Percentiles rank a stretch among this genome's conserved stretches.
Evolutionary conservation across 768 basidiomycete genomes (phyloP).

Genomic region (Inosperma sp.): DNA sequence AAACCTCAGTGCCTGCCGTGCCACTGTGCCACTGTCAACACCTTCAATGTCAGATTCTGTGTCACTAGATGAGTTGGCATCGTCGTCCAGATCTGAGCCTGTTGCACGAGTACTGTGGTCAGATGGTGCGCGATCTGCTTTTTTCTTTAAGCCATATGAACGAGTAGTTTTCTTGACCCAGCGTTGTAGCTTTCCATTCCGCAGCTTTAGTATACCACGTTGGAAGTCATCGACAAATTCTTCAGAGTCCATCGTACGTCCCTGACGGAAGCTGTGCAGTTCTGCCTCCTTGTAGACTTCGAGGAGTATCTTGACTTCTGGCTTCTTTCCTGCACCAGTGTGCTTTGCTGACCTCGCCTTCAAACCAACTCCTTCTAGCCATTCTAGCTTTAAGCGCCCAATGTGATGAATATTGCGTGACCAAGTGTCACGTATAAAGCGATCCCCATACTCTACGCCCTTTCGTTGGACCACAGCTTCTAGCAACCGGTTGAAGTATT

Average conservation of each 20-base stretch:
- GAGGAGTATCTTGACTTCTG: conserved; percentile 21
- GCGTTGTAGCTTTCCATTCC: conserved; percentile 10
- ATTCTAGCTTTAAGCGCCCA: conserved; percentile 28
- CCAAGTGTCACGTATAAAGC: conserved; percentile 25
- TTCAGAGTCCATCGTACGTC: conserved; percentile 15
- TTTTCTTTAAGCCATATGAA: not conserved
- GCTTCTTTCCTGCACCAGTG: conserved; percentile 17
- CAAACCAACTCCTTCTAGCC: conserved; percentile 22
- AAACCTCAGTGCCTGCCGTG: not conserved
- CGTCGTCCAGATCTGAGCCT: not conserved
- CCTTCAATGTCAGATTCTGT: not conserved
- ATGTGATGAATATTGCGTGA: conserved; percentile 31
- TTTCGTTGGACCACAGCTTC: conserved; percentile 26
- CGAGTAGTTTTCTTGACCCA: conserved; percentile 5
- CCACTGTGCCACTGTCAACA: not conserved
- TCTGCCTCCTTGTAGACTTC: conserved; percentile 16
- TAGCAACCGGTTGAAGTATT: conserved; percentile 31
- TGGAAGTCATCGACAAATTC: conserved; percentile 16
- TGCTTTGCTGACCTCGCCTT: conserved; percentile 18
- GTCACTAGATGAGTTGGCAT: no score
- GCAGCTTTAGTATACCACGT: conserved; percentile 12
- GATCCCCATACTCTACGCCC: conserved; percentile 26
- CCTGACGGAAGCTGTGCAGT: conserved; percentile 19
- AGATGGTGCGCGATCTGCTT: not conserved
- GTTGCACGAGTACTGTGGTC: not conserved